Evolutionary conservation across 176 grass and related monocot genomes (phyloP), one percentile per base, ranked within the genome.

Genomic region (Chloris gayana): DNA sequence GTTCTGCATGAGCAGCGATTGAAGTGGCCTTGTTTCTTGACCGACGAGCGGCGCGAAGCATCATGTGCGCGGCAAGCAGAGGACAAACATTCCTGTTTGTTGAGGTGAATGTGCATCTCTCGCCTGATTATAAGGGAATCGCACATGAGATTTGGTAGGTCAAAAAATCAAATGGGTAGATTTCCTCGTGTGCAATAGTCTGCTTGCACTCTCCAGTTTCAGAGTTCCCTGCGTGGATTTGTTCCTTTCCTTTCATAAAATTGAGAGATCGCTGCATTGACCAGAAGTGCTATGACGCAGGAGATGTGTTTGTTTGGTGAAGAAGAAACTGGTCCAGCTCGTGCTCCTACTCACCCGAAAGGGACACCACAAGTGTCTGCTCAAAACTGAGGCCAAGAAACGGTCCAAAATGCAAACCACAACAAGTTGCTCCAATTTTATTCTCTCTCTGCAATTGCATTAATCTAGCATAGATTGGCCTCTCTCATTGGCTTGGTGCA

Each of bases 61-160:
- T 14, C 62, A 86, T 80, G 70, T 80, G 77, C 69, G 42, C 39
- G 47, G 45, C 76, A 67, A 19, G 27, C 70, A 68, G 70, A 51
- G 29, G 70, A 74, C 62, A 86, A 50, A 80, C 77, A 86, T 86
- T 74, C 77, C 33, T 14, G 44, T 84, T 50, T 38, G 82, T 70
- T 77, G 14, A 19, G 8, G 9, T 5, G 26, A 7, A 60, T 14
- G 49, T 49, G 47, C 30, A 15, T 74, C 25, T 47, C 6, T 18
- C n/a, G 31, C 19, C 51, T 75, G 72, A 76, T 29, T 59, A 68
- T 5, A 64, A n/a, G 18, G 61, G 73, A 49, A 75, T 60, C 29
- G 51, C 38, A 69, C 77, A 50, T 47, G 70, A 80, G 54, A 37
- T 61, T 78, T 61, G 22, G 54, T 70, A 14, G 14, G 30, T 10